Percentiles rank a stretch among this genome's conserved stretches.
Evolutionary conservation across 441 rosid species (phyloP).

Genomic region (Pelargonium citronellum): DNA sequence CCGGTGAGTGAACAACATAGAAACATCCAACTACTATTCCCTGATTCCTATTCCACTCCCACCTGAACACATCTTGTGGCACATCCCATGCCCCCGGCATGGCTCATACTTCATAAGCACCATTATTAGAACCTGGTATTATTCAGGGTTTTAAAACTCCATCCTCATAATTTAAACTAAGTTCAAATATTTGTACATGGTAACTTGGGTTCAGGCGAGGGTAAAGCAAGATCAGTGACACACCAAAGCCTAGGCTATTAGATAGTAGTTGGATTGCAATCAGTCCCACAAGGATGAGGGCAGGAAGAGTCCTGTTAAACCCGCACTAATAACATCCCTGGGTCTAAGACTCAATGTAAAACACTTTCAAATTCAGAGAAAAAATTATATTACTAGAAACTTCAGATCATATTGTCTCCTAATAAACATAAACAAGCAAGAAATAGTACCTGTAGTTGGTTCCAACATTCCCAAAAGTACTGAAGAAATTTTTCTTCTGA

Average conservation of each 20-base stretch:
- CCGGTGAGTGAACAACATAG: not conserved
- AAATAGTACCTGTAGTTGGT: slow-evolving; percentile 50
- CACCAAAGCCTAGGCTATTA: not conserved
- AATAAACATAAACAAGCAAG: slow-evolving; percentile 8
- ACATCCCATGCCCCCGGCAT: too few relatives aligned
- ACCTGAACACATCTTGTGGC: slow-evolving; percentile 1
- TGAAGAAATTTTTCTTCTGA: slow-evolving; percentile 69
- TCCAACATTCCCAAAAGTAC: slow-evolving; percentile 89
- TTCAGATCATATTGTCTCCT: not conserved
- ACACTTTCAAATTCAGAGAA: not conserved
- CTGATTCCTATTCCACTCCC: not conserved
- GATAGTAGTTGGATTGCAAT: not conserved
- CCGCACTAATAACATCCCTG: not conserved
- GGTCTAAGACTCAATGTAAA: not conserved
- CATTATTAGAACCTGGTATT: not conserved
- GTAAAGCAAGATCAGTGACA: not conserved
- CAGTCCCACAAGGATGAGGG: not conserved
- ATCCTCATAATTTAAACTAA: not conserved
- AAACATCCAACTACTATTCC: not conserved
- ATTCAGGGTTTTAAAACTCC: not conserved
- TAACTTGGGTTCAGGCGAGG: not conserved
- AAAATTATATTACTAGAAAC: not conserved
- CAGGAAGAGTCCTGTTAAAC: slow-evolving; percentile 2
- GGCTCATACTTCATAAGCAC: too few relatives aligned
- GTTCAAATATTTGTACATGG: not conserved